These are phyloP conservation scores for Spirogloea muscicola DNA, from an alignment of 139 green algal species.

Conservation along the genomic window DNA sequence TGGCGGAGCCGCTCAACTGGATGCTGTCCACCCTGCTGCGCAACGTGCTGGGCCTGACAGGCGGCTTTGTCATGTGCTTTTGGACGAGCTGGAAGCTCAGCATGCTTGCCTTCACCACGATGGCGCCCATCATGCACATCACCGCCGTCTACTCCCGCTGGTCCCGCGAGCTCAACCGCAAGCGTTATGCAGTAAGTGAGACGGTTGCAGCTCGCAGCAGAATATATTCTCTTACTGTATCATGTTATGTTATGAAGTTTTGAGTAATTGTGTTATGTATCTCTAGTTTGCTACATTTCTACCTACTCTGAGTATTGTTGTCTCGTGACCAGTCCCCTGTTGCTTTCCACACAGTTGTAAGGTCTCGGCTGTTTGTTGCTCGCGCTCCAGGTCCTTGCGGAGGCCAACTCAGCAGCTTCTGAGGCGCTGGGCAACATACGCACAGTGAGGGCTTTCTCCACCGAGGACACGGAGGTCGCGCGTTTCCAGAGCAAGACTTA, in stretches of 20 bases:
- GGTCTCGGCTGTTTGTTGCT: not conserved
- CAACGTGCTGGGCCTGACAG: constrained; percentile 30
- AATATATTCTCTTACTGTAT: no score
- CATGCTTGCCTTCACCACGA: constrained; percentile 57
- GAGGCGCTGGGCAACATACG: constrained; percentile 55
- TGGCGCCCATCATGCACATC: constrained; percentile 54
- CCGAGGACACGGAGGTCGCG: constrained; percentile 48
- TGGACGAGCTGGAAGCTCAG: constrained; percentile 52
- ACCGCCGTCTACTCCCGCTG: constrained; percentile 52
- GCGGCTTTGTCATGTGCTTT: constrained; percentile 55
- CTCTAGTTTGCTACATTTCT: no score
- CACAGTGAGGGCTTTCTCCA: constrained; percentile 53
- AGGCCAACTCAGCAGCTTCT: constrained; percentile 51
- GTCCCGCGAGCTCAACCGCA: constrained; percentile 47
- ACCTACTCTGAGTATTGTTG: no score
- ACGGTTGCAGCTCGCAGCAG: no score
- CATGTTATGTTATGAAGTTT: no score
- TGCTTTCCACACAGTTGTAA: no score
- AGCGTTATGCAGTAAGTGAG: constrained; percentile 49
- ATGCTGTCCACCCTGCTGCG: constrained; percentile 38
- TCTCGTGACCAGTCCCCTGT: no score
- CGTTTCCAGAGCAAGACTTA: constrained; percentile 46
- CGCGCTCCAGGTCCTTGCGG: constrained; percentile 38
- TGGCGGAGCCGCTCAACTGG: constrained; percentile 45
- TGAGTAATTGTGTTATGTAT: no score